Evolutionary conservation across 345 rosid genomes (phyloP).

Genomic region (Abelmoschus esculentus): DNA sequence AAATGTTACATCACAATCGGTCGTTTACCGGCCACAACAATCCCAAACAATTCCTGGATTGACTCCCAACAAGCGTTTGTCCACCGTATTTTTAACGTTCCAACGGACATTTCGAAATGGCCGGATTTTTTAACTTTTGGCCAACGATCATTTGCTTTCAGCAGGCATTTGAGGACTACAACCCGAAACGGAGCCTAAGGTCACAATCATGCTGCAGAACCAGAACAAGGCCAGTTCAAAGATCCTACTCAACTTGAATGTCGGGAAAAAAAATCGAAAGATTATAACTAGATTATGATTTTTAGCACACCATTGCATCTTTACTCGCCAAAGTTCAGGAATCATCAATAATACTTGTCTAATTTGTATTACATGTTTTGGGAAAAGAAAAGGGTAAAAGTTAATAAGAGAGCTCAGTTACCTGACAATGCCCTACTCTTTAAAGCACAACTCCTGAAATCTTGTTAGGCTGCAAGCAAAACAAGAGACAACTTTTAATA

Average conservation of each 20-base stretch:
- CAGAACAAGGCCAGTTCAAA: neutral
- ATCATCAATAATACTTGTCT: neutral
- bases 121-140: too few species aligned
- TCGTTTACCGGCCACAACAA: too few species aligned
- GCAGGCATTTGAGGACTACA: too few species aligned
- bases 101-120: too few species aligned
- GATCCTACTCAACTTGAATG: neutral
- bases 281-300: neutral
- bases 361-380: neutral
- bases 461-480: neutral
- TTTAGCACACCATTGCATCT: neutral
- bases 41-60: too few species aligned
- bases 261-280: neutral
- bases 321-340: neutral
- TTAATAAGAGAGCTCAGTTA: neutral
- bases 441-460: slow-evolving; percentile 6
- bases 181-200: neutral
- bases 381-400: neutral
- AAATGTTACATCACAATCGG: too few species aligned
- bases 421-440: neutral
- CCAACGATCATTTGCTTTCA: too few species aligned
- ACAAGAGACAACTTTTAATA: neutral
- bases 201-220: neutral
- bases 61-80: too few species aligned
- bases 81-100: too few species aligned